A percentile compares a stretch with the other conserved stretches of the same genome.
Evolutionary conservation across 163 green algal genomes (phyloP).

Genomic region (Scenedesmus sp.): DNA sequence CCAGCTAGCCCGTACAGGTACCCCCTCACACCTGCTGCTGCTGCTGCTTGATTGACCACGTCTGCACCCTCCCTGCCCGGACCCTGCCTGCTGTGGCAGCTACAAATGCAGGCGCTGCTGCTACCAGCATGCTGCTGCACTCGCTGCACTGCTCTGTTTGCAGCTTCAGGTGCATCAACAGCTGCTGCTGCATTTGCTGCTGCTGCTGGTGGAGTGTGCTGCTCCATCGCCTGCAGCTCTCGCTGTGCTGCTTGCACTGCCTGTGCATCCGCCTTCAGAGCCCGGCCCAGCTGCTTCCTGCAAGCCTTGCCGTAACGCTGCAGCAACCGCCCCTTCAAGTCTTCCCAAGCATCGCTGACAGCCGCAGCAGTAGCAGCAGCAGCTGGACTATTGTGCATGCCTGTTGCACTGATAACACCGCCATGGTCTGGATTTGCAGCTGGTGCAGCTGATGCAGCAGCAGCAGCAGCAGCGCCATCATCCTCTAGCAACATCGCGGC

Average conservation of each 20-base stretch:
- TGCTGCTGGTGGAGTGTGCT: background rate
- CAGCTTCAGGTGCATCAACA: background rate
- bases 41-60: background rate
- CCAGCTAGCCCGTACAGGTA: background rate
- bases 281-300: slow-evolving; percentile 6
- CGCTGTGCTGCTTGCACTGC: background rate
- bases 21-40: background rate
- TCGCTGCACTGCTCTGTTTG: slow-evolving; percentile 7
- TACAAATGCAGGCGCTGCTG: background rate
- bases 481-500: background rate
- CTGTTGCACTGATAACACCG: background rate
- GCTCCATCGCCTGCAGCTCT: background rate
- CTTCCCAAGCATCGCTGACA: background rate
- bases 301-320: slow-evolving; percentile 8
- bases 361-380: background rate
- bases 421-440: background rate
- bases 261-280: background rate
- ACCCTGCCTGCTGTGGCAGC: background rate
- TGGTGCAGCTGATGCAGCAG: slow-evolving; percentile 2
- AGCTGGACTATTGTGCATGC: background rate
- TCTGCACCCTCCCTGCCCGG: background rate
- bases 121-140: background rate
- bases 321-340: background rate
- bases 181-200: too few relatives aligned
- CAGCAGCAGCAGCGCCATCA: too few relatives aligned